Evolutionary conservation across 2,329 filamentous ascomycete genomes (phyloP).

Genomic region (Diaporthe citri): DNA sequence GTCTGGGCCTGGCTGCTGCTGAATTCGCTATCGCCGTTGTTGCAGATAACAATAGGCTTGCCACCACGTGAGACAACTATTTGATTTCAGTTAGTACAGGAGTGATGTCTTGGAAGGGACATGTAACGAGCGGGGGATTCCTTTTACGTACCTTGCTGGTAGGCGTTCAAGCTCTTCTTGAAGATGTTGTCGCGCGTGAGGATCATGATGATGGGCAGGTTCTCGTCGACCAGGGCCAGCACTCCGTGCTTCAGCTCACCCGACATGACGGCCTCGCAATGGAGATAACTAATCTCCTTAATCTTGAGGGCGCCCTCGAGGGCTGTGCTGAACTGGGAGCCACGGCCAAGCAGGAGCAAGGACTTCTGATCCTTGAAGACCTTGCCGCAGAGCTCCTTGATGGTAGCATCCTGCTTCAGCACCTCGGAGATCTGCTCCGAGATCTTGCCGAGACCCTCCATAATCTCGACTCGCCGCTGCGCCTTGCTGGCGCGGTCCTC

Average conservation of each 20-base stretch:
- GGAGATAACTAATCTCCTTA: slow-evolving; percentile 99
- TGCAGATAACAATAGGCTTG: slow-evolving; percentile 99
- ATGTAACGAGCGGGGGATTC: neutral
- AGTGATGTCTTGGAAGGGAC: too few relatives aligned
- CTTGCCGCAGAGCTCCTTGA: slow-evolving; percentile 93
- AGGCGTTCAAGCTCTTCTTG: slow-evolving; percentile 98
- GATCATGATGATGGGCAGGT: slow-evolving; percentile 99
- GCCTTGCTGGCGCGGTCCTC: slow-evolving; percentile 97
- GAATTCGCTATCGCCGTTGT: slow-evolving; percentile 90
- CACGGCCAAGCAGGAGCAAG: slow-evolving; percentile 90
- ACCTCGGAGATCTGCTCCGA: slow-evolving; percentile 94
- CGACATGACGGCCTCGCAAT: slow-evolving; percentile 99
- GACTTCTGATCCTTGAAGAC: slow-evolving; percentile 98
- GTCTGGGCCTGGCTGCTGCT: slow-evolving; percentile 89
- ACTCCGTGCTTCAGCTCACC: slow-evolving; percentile 99
- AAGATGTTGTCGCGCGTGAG: slow-evolving; percentile 96
- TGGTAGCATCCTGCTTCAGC: slow-evolving; percentile 88
- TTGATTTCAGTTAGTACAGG: slow-evolving; percentile 6
- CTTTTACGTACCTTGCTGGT: slow-evolving; percentile 83
- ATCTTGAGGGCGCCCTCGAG: slow-evolving; percentile 99
- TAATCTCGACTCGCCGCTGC: slow-evolving; percentile 92
- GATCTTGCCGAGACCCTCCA: slow-evolving; percentile 89
- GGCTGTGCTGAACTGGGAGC: slow-evolving; percentile 96
- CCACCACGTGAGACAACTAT: slow-evolving; percentile 93
- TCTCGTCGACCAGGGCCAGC: slow-evolving; percentile 95